Evolutionary conservation across 2,329 filamentous ascomycete genomes (phyloP).

Genomic region (Alternaria angustiovoidea): DNA sequence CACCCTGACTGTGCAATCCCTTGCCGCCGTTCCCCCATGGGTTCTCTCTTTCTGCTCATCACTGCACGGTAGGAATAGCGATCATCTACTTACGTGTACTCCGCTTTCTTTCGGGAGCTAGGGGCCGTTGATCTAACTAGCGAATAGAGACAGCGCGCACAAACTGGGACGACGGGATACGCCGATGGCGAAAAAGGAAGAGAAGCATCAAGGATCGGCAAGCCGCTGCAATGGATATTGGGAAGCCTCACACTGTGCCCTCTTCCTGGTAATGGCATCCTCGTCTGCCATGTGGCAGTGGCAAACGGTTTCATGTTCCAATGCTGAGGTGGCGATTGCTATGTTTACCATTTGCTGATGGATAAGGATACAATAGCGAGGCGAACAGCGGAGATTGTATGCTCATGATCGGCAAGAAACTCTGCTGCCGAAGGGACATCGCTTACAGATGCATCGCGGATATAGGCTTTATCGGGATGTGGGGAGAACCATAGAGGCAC

Average conservation of each 20-base stretch:
- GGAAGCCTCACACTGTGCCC: background rate
- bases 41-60: background rate
- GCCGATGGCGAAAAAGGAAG: constrained; percentile 12
- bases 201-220: constrained; percentile 7
- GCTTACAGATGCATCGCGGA: constrained; percentile 8
- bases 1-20: constrained; percentile 1
- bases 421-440: background rate
- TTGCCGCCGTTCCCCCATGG: constrained; percentile 7
- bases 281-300: constrained; percentile 17
- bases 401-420: background rate
- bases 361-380: background rate
- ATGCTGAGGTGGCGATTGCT: constrained; percentile 10
- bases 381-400: background rate
- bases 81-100: constrained; percentile 8
- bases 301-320: constrained; percentile 7
- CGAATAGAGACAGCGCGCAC: background rate
- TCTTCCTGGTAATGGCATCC: constrained; percentile 3
- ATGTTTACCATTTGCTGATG: constrained; percentile 6
- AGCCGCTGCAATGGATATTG: constrained; percentile 12
- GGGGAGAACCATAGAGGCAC: background rate
- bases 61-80: constrained; percentile 1
- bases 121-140: constrained; percentile 1
- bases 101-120: constrained; percentile 5
- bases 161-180: constrained; percentile 8
- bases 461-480: constrained; percentile 12